Conservation (phyloP, 768 basidiomycete genomes). For the Lentinula boryana region DNA sequence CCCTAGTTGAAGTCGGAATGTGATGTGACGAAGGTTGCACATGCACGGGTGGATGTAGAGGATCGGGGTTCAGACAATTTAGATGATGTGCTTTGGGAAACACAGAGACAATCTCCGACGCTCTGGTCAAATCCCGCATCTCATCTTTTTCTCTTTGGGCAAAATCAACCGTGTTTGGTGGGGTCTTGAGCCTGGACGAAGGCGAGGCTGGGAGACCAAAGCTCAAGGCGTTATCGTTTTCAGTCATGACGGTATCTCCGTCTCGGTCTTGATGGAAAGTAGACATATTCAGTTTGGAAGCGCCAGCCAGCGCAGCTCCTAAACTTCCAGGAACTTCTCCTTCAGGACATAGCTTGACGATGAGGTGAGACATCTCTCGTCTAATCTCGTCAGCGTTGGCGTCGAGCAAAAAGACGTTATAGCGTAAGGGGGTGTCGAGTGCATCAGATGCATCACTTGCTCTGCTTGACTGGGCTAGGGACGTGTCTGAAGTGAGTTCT, state of each 20-base stretch:
- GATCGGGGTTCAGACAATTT: neutral
- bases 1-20: neutral
- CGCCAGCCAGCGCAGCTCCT: neutral
- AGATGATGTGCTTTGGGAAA: slow-evolving; percentile 17
- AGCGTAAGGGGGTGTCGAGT: slow-evolving; percentile 36
- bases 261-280: slow-evolving; percentile 5
- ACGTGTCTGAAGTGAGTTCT: neutral
- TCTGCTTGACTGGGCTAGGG: slow-evolving; percentile 1
- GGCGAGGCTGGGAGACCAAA: slow-evolving; percentile 3
- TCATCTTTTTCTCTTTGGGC: slow-evolving; percentile 82
- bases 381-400: slow-evolving; percentile 43
- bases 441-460: slow-evolving; percentile 5
- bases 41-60: slow-evolving; percentile 8
- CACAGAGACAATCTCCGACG: slow-evolving; percentile 67
- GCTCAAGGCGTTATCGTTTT: neutral
- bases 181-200: slow-evolving; percentile 8
- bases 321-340: slow-evolving; percentile 14
- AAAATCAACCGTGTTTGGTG: slow-evolving; percentile 70
- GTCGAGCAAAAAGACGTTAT: slow-evolving; percentile 76
- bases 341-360: slow-evolving; percentile 41
- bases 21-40: neutral
- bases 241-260: slow-evolving; percentile 14
- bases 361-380: slow-evolving; percentile 41
- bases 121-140: slow-evolving; percentile 82
- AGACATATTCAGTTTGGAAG: neutral